Conservation (phyloP, 257 asterid species). For the Primulina huaijiensis region DNA sequence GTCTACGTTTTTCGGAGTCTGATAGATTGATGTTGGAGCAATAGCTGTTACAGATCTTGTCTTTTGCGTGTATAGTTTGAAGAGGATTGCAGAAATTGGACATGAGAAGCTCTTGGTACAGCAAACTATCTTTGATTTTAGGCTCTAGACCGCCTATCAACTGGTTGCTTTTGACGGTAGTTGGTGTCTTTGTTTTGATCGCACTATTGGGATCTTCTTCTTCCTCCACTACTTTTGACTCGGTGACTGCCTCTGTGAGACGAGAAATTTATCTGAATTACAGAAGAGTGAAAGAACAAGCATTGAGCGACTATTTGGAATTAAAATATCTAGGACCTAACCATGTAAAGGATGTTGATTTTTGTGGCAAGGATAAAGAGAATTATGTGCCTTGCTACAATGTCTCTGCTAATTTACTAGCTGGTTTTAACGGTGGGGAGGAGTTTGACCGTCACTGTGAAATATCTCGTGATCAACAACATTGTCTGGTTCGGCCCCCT, state of each 20-base stretch:
- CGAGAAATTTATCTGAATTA: constrained; percentile 51
- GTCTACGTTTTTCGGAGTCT: constrained; percentile 32
- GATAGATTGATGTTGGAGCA: constrained; percentile 46
- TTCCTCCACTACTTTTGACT: constrained; percentile 40
- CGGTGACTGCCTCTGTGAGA: constrained; percentile 45
- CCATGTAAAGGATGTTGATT: constrained; percentile 52
- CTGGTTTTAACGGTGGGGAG: constrained; percentile 77
- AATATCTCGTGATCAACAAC: constrained; percentile 46
- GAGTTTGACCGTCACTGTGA: constrained; percentile 96
- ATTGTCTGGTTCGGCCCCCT: constrained; percentile 86
- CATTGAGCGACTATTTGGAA: constrained; percentile 64
- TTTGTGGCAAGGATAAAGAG: constrained; percentile 87
- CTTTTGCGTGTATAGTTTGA: constrained; percentile 19
- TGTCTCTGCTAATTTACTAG: constrained; percentile 68
- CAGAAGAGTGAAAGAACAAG: constrained; percentile 76
- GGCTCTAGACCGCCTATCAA: constrained; percentile 79
- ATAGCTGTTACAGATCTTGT: constrained; percentile 12
- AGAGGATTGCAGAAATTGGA: constrained; percentile 46
- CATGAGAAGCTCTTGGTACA: constrained; percentile 91
- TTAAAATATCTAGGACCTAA: constrained; percentile 52
- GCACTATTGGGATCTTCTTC: constrained; percentile 60
- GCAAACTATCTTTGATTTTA: constrained; percentile 45
- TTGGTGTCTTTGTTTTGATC: constrained; percentile 56
- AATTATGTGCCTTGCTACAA: constrained; percentile 93
- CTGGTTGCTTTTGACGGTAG: constrained; percentile 68